Percentiles rank a stretch among this genome's conserved stretches.
These are phyloP conservation scores for Nakazawaea populi DNA, from an alignment of 805 yeast species.

Conservation along the genomic window DNA sequence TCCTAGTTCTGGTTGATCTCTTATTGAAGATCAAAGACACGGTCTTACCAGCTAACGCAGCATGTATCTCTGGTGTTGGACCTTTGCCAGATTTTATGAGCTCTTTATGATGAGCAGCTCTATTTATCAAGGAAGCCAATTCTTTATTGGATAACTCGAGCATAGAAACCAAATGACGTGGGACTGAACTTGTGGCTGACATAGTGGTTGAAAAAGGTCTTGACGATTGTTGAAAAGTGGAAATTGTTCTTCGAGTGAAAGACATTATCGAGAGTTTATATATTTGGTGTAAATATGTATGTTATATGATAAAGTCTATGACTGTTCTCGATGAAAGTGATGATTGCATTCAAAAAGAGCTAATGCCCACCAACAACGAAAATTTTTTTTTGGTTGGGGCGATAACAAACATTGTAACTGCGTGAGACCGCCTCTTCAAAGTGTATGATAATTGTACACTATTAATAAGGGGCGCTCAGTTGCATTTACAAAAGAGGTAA, in stretches of 20 bases:
- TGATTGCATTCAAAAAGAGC: too few relatives aligned
- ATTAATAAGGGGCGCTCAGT: too few relatives aligned
- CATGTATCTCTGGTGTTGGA: constrained; percentile 29
- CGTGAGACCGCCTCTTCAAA: too few relatives aligned
- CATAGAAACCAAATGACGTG: constrained; percentile 78
- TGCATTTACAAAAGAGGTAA: too few relatives aligned
- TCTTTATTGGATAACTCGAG: constrained; percentile 72
- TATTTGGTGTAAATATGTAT: background rate
- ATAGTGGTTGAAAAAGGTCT: constrained; percentile 20
- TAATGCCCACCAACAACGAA: too few relatives aligned
- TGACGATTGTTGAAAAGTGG: constrained; percentile 1
- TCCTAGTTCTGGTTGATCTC: constrained; percentile 92
- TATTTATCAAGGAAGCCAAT: constrained; percentile 60
- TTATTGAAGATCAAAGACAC: constrained; percentile 82
- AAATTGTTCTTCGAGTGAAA: background rate
- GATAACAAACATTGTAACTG: too few relatives aligned
- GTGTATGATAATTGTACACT: too few relatives aligned
- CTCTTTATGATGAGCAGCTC: constrained; percentile 66
- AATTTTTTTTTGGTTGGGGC: too few relatives aligned
- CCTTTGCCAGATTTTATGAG: constrained; percentile 51
- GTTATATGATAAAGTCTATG: too few relatives aligned
- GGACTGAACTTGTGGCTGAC: constrained; percentile 8
- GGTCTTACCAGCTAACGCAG: constrained; percentile 69
- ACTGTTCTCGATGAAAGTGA: too few relatives aligned
- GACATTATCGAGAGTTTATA: background rate